Evolutionary conservation across 1,139 yeast species (phyloP).

Genomic region (Yueomyces sp.): DNA sequence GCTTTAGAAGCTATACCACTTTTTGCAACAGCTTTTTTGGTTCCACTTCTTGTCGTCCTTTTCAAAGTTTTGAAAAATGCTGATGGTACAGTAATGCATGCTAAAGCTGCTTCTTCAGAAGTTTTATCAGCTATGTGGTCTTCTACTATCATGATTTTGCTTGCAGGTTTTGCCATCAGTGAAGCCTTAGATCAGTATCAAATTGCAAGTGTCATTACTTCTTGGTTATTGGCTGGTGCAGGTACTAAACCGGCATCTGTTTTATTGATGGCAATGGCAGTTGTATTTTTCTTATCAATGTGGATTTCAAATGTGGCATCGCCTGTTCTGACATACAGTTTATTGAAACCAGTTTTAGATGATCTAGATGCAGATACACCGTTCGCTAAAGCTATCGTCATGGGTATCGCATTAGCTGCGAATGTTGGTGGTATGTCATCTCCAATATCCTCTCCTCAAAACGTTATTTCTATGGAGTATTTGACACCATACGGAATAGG

Average conservation of each 20-base stretch:
- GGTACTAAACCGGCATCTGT: slow-evolving; percentile 59
- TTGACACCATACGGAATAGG: slow-evolving; percentile 53
- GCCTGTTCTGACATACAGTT: slow-evolving; percentile 59
- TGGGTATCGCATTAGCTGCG: slow-evolving; percentile 63
- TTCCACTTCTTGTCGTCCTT: slow-evolving; percentile 45
- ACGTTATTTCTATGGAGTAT: slow-evolving; percentile 60
- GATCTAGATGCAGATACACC: slow-evolving; percentile 49
- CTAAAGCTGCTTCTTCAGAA: slow-evolving; percentile 41
- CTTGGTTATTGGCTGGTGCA: slow-evolving; percentile 50
- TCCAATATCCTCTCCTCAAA: slow-evolving; percentile 70
- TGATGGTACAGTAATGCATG: slow-evolving; percentile 40
- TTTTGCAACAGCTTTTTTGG: slow-evolving; percentile 51
- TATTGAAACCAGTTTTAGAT: slow-evolving; percentile 51
- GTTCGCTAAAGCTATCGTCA: slow-evolving; percentile 50
- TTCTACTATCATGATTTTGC: slow-evolving; percentile 53
- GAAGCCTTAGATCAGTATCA: slow-evolving; percentile 63
- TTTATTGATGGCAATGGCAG: slow-evolving; percentile 53
- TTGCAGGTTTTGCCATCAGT: slow-evolving; percentile 67
- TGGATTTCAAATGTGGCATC: slow-evolving; percentile 75
- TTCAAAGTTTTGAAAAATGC: slow-evolving; percentile 44
- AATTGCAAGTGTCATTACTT: slow-evolving; percentile 54
- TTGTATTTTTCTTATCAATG: slow-evolving; percentile 59
- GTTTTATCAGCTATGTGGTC: slow-evolving; percentile 61
- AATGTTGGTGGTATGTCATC: slow-evolving; percentile 71
- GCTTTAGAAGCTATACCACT: slow-evolving; percentile 65